Percentiles rank a stretch among this genome's conserved stretches.
Conservation (phyloP, 805 yeast species). For the Starmerella riodocensis region DNA sequence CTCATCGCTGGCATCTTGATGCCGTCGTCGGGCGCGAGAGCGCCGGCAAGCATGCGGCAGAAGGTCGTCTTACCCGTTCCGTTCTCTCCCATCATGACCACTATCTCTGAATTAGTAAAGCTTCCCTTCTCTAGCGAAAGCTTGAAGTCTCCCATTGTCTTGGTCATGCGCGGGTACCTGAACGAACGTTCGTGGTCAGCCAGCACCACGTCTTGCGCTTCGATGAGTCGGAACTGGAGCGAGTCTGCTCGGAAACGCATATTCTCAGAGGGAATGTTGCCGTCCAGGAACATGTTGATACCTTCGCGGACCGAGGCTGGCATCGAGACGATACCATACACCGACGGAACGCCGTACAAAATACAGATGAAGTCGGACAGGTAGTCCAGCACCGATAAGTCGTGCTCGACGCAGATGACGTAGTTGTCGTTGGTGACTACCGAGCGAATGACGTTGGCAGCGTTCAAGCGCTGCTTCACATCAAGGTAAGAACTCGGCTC, state of each 20-base stretch:
- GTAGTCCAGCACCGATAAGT: constrained; percentile 92
- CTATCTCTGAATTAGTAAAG: constrained; percentile 88
- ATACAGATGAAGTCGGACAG: constrained; percentile 94
- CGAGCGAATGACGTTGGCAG: constrained; percentile 87
- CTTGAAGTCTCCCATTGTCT: constrained; percentile 94
- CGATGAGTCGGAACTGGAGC: constrained; percentile 81
- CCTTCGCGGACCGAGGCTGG: constrained; percentile 98
- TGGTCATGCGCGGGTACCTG: constrained; percentile 66
- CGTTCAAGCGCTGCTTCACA: constrained; percentile 96
- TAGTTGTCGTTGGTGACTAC: constrained; percentile 59
- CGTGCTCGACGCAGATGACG: constrained; percentile 97
- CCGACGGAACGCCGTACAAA: constrained; percentile 94
- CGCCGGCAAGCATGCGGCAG: constrained; percentile 91
- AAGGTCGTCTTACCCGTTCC: constrained; percentile 99
- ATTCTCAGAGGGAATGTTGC: constrained; percentile 94
- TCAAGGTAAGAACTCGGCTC: constrained; percentile 97
- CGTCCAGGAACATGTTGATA: constrained; percentile 94
- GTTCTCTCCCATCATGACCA: constrained; percentile 99
- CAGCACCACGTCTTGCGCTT: constrained; percentile 66
- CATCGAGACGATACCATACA: constrained; percentile 94
- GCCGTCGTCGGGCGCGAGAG: constrained; percentile 73
- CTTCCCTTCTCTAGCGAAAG: constrained; percentile 73
- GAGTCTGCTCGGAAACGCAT: constrained; percentile 94
- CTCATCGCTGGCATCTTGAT: constrained; percentile 71
- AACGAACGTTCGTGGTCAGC: constrained; percentile 69